Conservation (phyloP, 768 basidiomycete species). For the Mrakia frigida region DNA sequence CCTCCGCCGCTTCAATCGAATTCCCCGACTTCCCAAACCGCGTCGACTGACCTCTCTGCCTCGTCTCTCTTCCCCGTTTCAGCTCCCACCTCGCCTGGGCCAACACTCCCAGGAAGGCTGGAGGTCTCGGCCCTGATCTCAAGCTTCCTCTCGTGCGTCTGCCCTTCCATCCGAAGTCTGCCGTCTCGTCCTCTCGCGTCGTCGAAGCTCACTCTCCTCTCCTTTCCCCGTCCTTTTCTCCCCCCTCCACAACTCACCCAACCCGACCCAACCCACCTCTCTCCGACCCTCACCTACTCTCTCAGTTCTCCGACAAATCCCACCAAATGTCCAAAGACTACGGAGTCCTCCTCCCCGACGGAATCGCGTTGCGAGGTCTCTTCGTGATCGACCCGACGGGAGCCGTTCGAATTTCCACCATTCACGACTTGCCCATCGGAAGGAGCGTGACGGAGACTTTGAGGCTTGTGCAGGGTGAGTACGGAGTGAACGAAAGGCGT, state of each 20-base stretch:
- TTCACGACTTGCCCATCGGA: conserved; percentile 89
- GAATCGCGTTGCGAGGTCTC: conserved; percentile 70
- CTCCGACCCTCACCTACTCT: neutral
- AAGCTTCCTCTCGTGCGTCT: conserved; percentile 55
- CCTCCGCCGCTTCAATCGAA: no score
- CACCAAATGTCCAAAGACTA: conserved; percentile 79
- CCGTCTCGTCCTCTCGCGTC: neutral
- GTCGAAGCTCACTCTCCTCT: neutral
- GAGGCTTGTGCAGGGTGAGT: conserved; percentile 68
- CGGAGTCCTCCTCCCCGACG: conserved; percentile 82
- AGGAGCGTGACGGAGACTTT: conserved; percentile 86
- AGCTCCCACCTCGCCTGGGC: conserved; percentile 80
- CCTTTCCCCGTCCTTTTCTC: neutral
- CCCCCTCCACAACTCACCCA: no score
- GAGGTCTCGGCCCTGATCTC: conserved; percentile 84
- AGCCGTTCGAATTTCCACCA: conserved; percentile 59
- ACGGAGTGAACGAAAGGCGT: no score
- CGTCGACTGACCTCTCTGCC: conserved; percentile 11
- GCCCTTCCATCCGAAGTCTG: neutral
- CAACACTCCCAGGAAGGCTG: conserved; percentile 70
- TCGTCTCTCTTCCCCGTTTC: neutral
- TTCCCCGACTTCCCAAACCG: no score
- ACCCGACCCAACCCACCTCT: neutral
- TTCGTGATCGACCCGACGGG: conserved; percentile 42
- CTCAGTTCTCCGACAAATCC: conserved; percentile 41